Evolutionary conservation across 2,329 filamentous ascomycete species (phyloP).

Genomic region (Cladophialophora exuberans): DNA sequence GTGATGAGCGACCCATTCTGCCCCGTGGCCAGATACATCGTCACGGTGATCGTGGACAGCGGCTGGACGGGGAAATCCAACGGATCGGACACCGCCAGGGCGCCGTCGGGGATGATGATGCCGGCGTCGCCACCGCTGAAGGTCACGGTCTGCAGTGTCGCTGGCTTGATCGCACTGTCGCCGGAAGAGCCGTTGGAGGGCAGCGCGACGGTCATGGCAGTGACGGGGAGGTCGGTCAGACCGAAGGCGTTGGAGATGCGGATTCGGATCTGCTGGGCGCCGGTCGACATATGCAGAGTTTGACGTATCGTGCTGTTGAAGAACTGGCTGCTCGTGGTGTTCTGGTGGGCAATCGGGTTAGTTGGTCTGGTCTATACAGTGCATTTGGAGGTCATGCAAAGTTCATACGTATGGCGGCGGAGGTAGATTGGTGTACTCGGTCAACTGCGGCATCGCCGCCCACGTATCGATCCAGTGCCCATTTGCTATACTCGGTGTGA

Average conservation of each 20-base stretch:
- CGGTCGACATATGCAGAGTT: constrained; percentile 64
- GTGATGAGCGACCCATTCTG: constrained; percentile 63
- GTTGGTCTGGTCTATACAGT: neutral
- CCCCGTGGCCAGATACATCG: constrained; percentile 60
- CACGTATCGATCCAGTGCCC: constrained; percentile 65
- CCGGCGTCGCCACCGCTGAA: constrained; percentile 60
- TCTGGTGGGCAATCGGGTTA: constrained; percentile 43
- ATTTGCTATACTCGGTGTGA: constrained; percentile 17
- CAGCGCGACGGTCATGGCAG: constrained; percentile 60
- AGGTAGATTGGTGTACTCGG: constrained; percentile 65
- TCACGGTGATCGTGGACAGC: constrained; percentile 60
- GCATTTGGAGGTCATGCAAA: constrained; percentile 15
- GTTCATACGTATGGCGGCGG: constrained; percentile 60
- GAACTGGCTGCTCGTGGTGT: constrained; percentile 58
- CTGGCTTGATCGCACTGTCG: constrained; percentile 55
- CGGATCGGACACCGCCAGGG: constrained; percentile 64
- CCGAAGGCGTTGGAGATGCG: constrained; percentile 70
- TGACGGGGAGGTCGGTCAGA: constrained; percentile 61
- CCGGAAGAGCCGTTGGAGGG: constrained; percentile 59
- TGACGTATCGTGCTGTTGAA: constrained; percentile 67
- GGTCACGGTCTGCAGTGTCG: constrained; percentile 58
- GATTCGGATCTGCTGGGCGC: constrained; percentile 60
- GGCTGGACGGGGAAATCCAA: constrained; percentile 58
- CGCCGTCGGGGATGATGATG: constrained; percentile 59
- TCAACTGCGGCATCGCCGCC: constrained; percentile 68